A percentile compares a stretch with the other conserved stretches of the same genome.
phyloP scores from a whole-genome alignment of 371 early-diverging fungal genomes.

The Zancudomyces culisetae region DNA sequence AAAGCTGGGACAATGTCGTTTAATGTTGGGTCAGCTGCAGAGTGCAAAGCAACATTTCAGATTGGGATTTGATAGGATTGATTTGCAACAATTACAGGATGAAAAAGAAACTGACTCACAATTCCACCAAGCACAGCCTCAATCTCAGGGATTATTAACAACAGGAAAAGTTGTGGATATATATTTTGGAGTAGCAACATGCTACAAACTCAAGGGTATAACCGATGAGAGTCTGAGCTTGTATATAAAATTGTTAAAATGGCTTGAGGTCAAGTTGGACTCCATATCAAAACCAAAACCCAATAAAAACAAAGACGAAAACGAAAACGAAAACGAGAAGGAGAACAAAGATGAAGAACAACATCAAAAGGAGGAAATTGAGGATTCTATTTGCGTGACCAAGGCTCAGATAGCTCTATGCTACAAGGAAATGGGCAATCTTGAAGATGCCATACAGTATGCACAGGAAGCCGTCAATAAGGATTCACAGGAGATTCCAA shows the following conservation, averaged over 20 bases:
- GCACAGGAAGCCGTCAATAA: slow-evolving; percentile 27
- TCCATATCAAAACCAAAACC: too few relatives aligned
- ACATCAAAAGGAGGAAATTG: too few relatives aligned
- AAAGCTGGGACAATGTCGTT: slow-evolving; percentile 62
- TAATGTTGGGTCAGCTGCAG: slow-evolving; percentile 44
- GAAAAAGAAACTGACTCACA: too few relatives aligned
- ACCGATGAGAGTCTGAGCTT: slow-evolving; percentile 10
- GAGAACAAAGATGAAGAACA: slow-evolving; percentile 30
- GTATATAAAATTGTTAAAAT: slow-evolving; percentile 35
- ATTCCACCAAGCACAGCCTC: too few relatives aligned
- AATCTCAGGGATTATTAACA: too few relatives aligned
- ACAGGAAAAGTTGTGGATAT: too few relatives aligned
- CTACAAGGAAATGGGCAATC: slow-evolving; percentile 44
- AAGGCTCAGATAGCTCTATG: slow-evolving; percentile 45
- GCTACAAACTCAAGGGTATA: slow-evolving; percentile 25
- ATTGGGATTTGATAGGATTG: slow-evolving; percentile 30
- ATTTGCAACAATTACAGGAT: too few relatives aligned
- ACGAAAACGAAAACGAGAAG: slow-evolving; percentile 30
- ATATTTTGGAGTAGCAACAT: slow-evolving; percentile 61
- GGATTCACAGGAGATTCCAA: slow-evolving; percentile 45
- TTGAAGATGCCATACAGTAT: slow-evolving; percentile 39
- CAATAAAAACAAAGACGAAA: too few relatives aligned
- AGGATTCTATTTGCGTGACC: too few relatives aligned
- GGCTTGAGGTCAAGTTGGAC: too few relatives aligned
- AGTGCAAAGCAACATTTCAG: slow-evolving; percentile 48